These are phyloP conservation scores for Oryza officinalis DNA, from an alignment of 176 grass and related monocot species.

Conservation along the genomic window DNA sequence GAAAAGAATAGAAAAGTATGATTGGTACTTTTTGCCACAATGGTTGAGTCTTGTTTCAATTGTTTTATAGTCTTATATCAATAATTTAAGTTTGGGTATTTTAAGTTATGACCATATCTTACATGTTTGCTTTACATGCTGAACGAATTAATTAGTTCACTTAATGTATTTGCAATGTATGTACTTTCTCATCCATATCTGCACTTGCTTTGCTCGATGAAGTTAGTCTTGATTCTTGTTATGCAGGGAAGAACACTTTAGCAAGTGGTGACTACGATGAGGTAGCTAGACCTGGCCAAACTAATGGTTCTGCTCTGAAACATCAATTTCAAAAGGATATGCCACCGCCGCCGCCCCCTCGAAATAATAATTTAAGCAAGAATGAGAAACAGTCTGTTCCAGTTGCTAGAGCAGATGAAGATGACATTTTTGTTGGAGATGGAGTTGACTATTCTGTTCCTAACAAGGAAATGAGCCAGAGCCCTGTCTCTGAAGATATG, in stretches of 20 bases:
- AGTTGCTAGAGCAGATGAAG: constrained; percentile 59
- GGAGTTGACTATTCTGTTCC: constrained; percentile 82
- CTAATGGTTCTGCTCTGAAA: constrained; percentile 52
- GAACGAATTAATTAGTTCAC: not conserved
- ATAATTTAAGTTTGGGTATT: constrained; percentile 7
- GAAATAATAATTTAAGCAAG: constrained; percentile 47
- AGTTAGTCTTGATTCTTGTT: constrained; percentile 1
- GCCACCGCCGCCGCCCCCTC: constrained; percentile 43
- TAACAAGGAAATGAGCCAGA: constrained; percentile 79
- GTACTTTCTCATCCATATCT: not conserved
- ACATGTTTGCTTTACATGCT: not conserved
- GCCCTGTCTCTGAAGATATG: constrained; percentile 89
- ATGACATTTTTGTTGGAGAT: constrained; percentile 94
- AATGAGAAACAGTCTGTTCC: constrained; percentile 54
- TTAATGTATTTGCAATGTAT: constrained; percentile 18
- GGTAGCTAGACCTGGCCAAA: constrained; percentile 53
- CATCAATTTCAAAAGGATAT: constrained; percentile 61
- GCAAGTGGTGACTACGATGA: constrained; percentile 56
- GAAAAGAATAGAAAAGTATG: constrained; percentile 3
- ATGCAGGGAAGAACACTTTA: constrained; percentile 60
- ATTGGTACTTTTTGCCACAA: constrained; percentile 19
- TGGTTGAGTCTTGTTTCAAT: constrained; percentile 20
- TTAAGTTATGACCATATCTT: constrained; percentile 5
- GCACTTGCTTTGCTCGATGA: not conserved
- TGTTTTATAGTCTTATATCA: not conserved